Base-by-base conservation (phyloP, 306 rosid genomes). In the Quercus glauca region DNA sequence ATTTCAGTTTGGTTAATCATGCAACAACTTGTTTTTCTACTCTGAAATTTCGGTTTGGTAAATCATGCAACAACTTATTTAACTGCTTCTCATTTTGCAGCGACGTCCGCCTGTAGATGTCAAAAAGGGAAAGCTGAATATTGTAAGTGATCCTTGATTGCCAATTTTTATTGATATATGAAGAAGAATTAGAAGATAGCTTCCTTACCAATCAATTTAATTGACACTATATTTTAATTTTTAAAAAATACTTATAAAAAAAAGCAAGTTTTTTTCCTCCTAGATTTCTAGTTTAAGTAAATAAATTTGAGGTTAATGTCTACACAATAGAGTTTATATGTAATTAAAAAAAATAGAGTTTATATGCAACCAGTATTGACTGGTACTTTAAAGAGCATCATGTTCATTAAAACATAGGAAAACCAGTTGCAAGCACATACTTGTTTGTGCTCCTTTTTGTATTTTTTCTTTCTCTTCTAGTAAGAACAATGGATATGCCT, bases 81-180 rank as follows among this genome's bases (percentile, higher is more conserved):
- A 52, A 70, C 29, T 69, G 73, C 72, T 85, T 86, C 83, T 84
- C 29, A 37, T 78, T 84, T 92, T 84, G 82, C 98, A 95, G 99
- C 89, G 99, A 73, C 97, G 99, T 25, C 99, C 98, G 65, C 93
- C 94, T 69, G 56, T 95, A 69, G 99, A 95, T 84, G 45, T 77
- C 72, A 87, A 85, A 65, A 93, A 90, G 85, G 98, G 99, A 77
- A 93, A 89, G 88, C 82, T 86, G 85, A 95, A 95, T 76, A 71
- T 84, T 83, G 99, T 95, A 85, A 93, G 98, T 87, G 61, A 71
- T 78, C 69, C 19, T 72, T 81, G 78, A 35, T 69, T 28, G 33
- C 73, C 67, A 33, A 64, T 70, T 57, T 58, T 4, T 18, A 55
- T n/a, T 19, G 43, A 65, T 45, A 70, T 53, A 9, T 73, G 17